Conservation (phyloP, 768 basidiomycete species). For the Dacryopinax primogenitus region DNA sequence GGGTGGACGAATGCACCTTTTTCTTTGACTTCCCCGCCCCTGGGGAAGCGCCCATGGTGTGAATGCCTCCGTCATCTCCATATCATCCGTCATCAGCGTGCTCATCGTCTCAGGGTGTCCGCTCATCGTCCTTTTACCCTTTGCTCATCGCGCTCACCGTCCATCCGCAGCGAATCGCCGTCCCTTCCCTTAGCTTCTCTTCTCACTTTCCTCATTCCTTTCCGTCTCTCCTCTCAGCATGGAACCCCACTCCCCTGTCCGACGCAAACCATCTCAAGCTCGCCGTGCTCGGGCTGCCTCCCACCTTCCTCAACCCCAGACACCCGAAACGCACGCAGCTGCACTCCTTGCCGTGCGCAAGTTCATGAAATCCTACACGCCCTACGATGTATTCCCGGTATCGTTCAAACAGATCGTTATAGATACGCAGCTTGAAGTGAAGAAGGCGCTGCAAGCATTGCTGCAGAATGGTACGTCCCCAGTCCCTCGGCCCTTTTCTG, state of each 20-base stretch:
- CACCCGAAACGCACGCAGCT: conserved; percentile 23
- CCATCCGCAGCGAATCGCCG: too few species aligned
- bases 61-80: too few species aligned
- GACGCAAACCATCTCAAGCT: background rate
- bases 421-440: conserved; percentile 90
- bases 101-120: background rate
- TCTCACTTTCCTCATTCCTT: background rate
- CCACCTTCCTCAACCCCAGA: background rate
- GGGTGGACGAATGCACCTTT: too few species aligned
- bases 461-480: conserved; percentile 50
- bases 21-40: too few species aligned
- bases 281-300: conserved; percentile 3
- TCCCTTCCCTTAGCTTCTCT: too few species aligned
- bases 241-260: background rate
- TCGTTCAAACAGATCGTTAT: conserved; percentile 92
- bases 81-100: too few species aligned
- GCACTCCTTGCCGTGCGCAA: conserved; percentile 46
- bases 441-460: conserved; percentile 71
- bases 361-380: conserved; percentile 72
- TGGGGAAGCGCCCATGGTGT: too few species aligned
- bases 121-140: background rate
- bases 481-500: background rate
- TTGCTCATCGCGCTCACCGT: background rate
- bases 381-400: conserved; percentile 96
- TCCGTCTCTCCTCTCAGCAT: background rate